phyloP scores from a whole-genome alignment of 352 stramenopile species.

The Pythium volutum region DNA sequence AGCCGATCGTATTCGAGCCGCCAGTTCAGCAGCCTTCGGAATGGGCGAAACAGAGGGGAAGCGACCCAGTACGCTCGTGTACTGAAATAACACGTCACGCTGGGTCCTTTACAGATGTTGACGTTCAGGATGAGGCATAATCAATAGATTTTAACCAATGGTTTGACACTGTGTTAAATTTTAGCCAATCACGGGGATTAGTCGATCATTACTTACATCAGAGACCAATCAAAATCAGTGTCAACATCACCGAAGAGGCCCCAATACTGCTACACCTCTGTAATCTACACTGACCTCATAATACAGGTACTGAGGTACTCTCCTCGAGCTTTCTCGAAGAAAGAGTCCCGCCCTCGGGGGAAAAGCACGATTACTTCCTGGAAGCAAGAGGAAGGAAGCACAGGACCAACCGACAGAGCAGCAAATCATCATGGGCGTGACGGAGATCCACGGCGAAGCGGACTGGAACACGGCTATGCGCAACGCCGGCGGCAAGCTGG shows the following conservation, averaged over 20 bases:
- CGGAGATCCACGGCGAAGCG: conserved; percentile 60
- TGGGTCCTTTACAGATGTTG: conserved; percentile 3
- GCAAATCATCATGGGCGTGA: conserved; percentile 76
- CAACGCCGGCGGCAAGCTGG: conserved; percentile 76
- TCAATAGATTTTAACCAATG: conserved; percentile 13
- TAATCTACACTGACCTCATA: neutral
- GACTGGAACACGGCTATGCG: conserved; percentile 83
- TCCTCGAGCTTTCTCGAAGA: conserved; percentile 20
- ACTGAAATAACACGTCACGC: conserved; percentile 16
- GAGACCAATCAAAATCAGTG: neutral
- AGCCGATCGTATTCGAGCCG: neutral
- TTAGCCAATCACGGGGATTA: conserved; percentile 17
- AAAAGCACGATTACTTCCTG: neutral
- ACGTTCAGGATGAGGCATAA: conserved; percentile 22
- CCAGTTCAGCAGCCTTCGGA: neutral
- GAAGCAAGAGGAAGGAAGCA: conserved; percentile 1
- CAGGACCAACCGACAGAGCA: conserved; percentile 4
- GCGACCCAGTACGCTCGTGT: neutral
- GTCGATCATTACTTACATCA: conserved; percentile 21
- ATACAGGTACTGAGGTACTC: conserved; percentile 1
- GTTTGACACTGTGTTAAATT: neutral
- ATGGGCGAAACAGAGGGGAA: conserved; percentile 11
- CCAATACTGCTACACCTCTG: neutral
- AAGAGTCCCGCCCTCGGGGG: conserved; percentile 31
- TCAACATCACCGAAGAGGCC: neutral